phyloP scores from a whole-genome alignment of 345 rosid species.

The Salix caprea region DNA sequence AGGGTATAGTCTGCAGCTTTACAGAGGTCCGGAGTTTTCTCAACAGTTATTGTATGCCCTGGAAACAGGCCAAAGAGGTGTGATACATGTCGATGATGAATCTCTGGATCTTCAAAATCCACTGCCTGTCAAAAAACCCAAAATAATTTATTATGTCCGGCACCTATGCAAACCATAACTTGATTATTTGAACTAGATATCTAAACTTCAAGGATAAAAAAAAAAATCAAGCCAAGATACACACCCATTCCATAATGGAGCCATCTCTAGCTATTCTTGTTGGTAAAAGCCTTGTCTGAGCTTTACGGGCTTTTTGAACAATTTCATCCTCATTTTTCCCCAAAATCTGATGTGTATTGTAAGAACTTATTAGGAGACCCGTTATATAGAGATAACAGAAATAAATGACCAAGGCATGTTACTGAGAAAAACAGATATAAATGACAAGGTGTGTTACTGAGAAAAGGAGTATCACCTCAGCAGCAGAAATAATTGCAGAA shows the following conservation, averaged over 20 bases:
- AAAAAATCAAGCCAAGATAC: constrained; percentile 1
- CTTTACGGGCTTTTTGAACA: constrained; percentile 47
- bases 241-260: constrained; percentile 96
- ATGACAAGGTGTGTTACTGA: not conserved
- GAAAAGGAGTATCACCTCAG: constrained; percentile 53
- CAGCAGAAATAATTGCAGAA: constrained; percentile 58
- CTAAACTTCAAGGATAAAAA: not conserved
- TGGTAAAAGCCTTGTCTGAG: constrained; percentile 66
- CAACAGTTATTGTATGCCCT: constrained; percentile 71
- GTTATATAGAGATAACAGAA: not conserved
- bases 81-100: constrained; percentile 79
- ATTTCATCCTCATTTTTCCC: constrained; percentile 53
- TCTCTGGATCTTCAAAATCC: constrained; percentile 81
- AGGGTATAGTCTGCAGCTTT: constrained; percentile 71
- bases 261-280: constrained; percentile 69
- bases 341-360: constrained; percentile 42
- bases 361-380: not conserved
- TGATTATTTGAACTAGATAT: not conserved
- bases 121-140: constrained; percentile 38
- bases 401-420: not conserved
- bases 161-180: not conserved
- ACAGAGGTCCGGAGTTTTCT: constrained; percentile 65
- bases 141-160: not conserved
- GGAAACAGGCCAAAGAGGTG: constrained; percentile 93
- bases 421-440: constrained; percentile 36